Evolutionary conservation across 2,329 filamentous ascomycete genomes (phyloP).

Genomic region (Venturiaceae sp.): DNA sequence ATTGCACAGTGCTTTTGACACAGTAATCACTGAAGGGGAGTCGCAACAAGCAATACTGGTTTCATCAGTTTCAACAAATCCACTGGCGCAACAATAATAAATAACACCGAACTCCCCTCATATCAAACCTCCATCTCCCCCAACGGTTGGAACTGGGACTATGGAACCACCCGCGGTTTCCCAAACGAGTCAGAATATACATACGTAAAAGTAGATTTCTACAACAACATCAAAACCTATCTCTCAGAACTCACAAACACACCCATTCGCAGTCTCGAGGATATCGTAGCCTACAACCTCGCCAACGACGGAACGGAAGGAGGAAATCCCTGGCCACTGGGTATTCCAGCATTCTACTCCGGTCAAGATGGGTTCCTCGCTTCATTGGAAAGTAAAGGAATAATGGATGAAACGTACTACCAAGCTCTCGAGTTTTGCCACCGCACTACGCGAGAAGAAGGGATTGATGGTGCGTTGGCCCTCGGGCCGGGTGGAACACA

Average conservation of each 20-base stretch:
- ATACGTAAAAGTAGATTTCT: constrained; percentile 62
- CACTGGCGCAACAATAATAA: background rate
- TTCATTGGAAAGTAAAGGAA: constrained; percentile 49
- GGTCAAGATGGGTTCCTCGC: constrained; percentile 65
- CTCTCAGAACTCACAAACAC: constrained; percentile 54
- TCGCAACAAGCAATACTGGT: too few species aligned
- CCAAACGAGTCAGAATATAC: constrained; percentile 68
- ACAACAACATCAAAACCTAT: constrained; percentile 56
- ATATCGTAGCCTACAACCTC: constrained; percentile 52
- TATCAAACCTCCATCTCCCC: background rate
- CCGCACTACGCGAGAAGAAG: constrained; percentile 49
- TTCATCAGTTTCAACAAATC: too few species aligned
- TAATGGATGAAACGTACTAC: constrained; percentile 55
- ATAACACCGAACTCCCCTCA: background rate
- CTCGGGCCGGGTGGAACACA: constrained; percentile 26
- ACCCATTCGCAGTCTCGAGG: constrained; percentile 47
- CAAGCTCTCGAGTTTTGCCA: constrained; percentile 55
- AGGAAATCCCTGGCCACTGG: constrained; percentile 26
- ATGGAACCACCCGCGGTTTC: background rate
- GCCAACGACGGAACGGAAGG: constrained; percentile 53
- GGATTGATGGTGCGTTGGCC: constrained; percentile 58
- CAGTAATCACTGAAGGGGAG: too few species aligned
- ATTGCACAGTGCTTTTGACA: too few species aligned
- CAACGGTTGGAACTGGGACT: constrained; percentile 3
- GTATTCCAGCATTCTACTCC: constrained; percentile 51